Evolutionary conservation across 257 asterid genomes (phyloP).

Genomic region (Fraxinus anomala): DNA sequence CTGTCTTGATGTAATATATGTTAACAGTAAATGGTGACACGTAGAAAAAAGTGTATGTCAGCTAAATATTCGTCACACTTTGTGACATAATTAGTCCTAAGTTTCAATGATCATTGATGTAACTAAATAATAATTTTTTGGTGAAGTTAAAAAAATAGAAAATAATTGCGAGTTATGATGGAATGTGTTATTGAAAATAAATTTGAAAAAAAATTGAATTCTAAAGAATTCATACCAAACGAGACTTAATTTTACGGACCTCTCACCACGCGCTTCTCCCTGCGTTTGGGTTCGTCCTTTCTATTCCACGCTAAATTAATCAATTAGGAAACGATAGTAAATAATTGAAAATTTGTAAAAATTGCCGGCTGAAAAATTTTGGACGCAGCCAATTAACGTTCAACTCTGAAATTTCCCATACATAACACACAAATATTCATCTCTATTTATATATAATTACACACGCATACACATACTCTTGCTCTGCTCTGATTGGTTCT

Average conservation of each 20-base stretch:
- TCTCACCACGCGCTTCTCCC: neutral
- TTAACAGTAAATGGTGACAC: too few species aligned
- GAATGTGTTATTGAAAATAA: too few species aligned
- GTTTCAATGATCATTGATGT: too few species aligned
- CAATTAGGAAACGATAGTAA: neutral
- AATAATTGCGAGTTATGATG: too few species aligned
- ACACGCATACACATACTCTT: constrained; percentile 19
- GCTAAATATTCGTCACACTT: too few species aligned
- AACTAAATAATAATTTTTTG: too few species aligned
- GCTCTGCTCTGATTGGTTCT: constrained; percentile 4
- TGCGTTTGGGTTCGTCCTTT: neutral
- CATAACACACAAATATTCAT: constrained; percentile 20
- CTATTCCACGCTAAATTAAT: neutral
- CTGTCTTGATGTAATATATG: too few species aligned
- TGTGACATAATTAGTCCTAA: too few species aligned
- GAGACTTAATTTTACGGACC: neutral
- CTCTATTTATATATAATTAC: constrained; percentile 6
- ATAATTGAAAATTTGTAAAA: constrained; percentile 10
- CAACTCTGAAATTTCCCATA: constrained; percentile 30
- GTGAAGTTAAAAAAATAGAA: too few species aligned
- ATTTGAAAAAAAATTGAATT: too few species aligned
- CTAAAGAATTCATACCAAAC: too few species aligned
- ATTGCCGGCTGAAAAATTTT: constrained; percentile 38
- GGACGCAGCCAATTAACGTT: constrained; percentile 33
- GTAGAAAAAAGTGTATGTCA: too few species aligned